A percentile compares a stretch with the other conserved stretches of the same genome.
These are phyloP conservation scores for Diplosphaera chodatii DNA, from an alignment of 139 green algal species.

Conservation along the genomic window DNA sequence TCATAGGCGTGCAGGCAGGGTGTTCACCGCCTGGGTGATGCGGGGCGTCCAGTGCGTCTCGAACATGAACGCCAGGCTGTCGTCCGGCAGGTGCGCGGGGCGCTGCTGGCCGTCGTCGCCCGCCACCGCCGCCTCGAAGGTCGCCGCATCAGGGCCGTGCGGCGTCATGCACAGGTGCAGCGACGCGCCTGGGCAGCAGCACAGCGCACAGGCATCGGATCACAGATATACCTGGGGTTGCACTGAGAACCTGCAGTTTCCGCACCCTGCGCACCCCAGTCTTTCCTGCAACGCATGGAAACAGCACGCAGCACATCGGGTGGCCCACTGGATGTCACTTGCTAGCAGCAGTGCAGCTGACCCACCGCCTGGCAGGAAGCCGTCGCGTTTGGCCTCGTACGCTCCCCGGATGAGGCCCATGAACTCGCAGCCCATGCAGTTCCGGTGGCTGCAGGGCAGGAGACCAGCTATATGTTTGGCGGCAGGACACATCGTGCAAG, in stretches of 20 bases:
- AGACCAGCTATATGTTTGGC: too few species aligned
- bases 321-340: too few species aligned
- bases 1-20: too few species aligned
- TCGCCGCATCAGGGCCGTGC: constrained; percentile 81
- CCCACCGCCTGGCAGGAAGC: constrained; percentile 68
- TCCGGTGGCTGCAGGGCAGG: too few species aligned
- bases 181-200: constrained; percentile 50
- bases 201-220: too few species aligned
- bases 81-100: constrained; percentile 41
- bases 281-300: too few species aligned
- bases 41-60: constrained; percentile 65
- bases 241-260: too few species aligned
- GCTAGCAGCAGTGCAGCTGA: too few species aligned
- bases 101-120: constrained; percentile 23
- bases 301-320: too few species aligned
- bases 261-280: too few species aligned
- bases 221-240: too few species aligned
- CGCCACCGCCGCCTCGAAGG: constrained; percentile 62
- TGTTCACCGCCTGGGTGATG: constrained; percentile 41
- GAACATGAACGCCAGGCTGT: constrained; percentile 90
- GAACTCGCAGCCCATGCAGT: constrained; percentile 62
- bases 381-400: constrained; percentile 85
- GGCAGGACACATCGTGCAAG: too few species aligned
- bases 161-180: constrained; percentile 88
- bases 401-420: constrained; percentile 87